Percentiles rank a stretch among this genome's conserved stretches.
Conservation (phyloP, 305 asterid genomes). For the Fraxinus xanthoxyloides region DNA sequence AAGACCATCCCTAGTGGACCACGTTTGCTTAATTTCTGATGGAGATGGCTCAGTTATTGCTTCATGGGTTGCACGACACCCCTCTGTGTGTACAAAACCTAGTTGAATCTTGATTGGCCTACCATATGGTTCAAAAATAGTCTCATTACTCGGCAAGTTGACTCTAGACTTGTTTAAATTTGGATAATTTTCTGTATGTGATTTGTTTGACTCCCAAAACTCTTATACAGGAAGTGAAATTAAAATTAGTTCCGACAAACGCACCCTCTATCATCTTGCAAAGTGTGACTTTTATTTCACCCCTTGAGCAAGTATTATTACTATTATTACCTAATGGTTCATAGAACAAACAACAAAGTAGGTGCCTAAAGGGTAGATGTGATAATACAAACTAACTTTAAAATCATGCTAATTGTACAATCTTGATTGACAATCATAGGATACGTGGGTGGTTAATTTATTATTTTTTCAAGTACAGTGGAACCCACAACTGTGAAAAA, state of each 20-base stretch:
- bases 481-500: too few species aligned
- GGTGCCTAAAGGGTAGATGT: constrained; percentile 17
- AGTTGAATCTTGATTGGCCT: not conserved
- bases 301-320: not conserved
- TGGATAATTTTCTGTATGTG: not conserved
- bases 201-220: not conserved
- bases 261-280: not conserved
- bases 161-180: not conserved
- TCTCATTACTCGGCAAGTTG: not conserved
- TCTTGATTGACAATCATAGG: too few species aligned
- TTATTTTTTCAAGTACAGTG: too few species aligned
- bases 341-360: constrained; percentile 9
- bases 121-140: not conserved
- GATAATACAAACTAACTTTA: constrained; percentile 27
- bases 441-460: too few species aligned
- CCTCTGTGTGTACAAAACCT: not conserved
- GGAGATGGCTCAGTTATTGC: not conserved
- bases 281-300: not conserved
- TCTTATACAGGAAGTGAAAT: not conserved
- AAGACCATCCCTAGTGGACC: constrained; percentile 7
- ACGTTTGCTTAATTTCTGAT: not conserved
- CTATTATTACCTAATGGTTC: not conserved
- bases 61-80: constrained; percentile 7
- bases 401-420: constrained; percentile 35
- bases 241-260: not conserved